Conservation (phyloP, 805 yeast species). For the Maudiozyma saulgeensis region DNA sequence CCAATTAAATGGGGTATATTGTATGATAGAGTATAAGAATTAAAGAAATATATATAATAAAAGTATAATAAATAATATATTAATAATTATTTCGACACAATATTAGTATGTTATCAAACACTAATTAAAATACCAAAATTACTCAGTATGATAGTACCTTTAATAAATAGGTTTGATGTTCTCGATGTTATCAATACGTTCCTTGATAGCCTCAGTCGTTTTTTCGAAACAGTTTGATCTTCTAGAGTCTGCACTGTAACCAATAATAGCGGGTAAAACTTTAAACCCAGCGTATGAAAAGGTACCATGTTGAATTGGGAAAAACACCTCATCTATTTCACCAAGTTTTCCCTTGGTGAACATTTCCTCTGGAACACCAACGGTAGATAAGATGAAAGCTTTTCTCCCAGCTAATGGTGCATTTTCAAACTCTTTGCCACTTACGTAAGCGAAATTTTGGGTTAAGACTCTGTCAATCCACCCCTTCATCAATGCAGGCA, state of each 20-base stretch:
- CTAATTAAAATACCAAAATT: too few relatives aligned
- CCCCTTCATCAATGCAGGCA: slow-evolving; percentile 27
- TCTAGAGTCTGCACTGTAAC: slow-evolving; percentile 4
- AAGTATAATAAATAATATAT: too few relatives aligned
- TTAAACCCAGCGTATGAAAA: slow-evolving; percentile 19
- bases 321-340: slow-evolving; percentile 15
- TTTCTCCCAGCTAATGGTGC: slow-evolving; percentile 17
- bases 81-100: too few relatives aligned
- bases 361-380: slow-evolving; percentile 12
- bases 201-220: not conserved
- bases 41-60: too few relatives aligned
- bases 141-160: too few relatives aligned
- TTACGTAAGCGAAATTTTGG: slow-evolving; percentile 19
- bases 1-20: too few relatives aligned
- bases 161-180: slow-evolving; percentile 6
- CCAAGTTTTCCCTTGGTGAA: slow-evolving; percentile 18
- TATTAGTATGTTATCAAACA: too few relatives aligned
- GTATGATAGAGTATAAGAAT: too few relatives aligned
- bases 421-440: slow-evolving; percentile 7
- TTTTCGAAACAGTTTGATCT: not conserved
- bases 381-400: slow-evolving; percentile 8
- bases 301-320: slow-evolving; percentile 21
- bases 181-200: slow-evolving; percentile 3
- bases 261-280: slow-evolving; percentile 15
- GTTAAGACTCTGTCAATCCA: slow-evolving; percentile 24